phyloP scores from a whole-genome alignment of 2,329 filamentous ascomycete species.

The Diplodia intermedia region DNA sequence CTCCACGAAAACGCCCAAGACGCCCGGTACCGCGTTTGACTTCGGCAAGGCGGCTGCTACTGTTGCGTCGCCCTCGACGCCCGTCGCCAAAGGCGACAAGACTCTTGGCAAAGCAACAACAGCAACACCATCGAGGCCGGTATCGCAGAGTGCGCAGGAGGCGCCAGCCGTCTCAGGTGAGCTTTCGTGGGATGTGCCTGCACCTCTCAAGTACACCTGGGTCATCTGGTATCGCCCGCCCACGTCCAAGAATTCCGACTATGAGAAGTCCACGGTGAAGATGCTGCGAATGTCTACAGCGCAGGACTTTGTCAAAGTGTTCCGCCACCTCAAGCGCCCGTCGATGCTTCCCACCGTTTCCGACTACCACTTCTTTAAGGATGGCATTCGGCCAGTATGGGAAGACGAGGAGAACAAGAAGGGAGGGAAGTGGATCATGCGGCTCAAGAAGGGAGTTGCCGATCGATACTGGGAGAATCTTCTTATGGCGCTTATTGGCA shows the following conservation, averaged over 20 bases:
- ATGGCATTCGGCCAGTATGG: slow-evolving; percentile 96
- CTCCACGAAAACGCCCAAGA: slow-evolving; percentile 85
- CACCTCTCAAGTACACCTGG: slow-evolving; percentile 82
- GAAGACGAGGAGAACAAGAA: slow-evolving; percentile 97
- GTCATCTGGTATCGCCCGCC: slow-evolving; percentile 97
- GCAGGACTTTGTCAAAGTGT: slow-evolving; percentile 91
- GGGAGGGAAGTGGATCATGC: slow-evolving; percentile 96
- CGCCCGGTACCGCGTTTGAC: slow-evolving; percentile 80
- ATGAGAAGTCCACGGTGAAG: slow-evolving; percentile 93
- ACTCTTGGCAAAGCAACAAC: slow-evolving; percentile 29
- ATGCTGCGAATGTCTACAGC: slow-evolving; percentile 81
- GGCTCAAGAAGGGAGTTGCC: slow-evolving; percentile 94
- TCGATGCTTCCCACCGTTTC: slow-evolving; percentile 88
- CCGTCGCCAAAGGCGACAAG: slow-evolving; percentile 68
- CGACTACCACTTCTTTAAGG: slow-evolving; percentile 98
- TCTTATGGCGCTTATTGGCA: slow-evolving; percentile 86
- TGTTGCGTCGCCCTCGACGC: slow-evolving; percentile 59
- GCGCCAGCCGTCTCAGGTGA: slow-evolving; percentile 48
- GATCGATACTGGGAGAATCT: slow-evolving; percentile 98
- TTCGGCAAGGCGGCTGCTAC: slow-evolving; percentile 64
- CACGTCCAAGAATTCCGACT: slow-evolving; percentile 96
- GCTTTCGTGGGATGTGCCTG: slow-evolving; percentile 51
- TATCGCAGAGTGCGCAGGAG: slow-evolving; percentile 35
- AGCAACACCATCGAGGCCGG: slow-evolving; percentile 17
- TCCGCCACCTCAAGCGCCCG: slow-evolving; percentile 86